Evolutionary conservation across 805 yeast genomes (phyloP).

Genomic region (Saturnispora halmiae): DNA sequence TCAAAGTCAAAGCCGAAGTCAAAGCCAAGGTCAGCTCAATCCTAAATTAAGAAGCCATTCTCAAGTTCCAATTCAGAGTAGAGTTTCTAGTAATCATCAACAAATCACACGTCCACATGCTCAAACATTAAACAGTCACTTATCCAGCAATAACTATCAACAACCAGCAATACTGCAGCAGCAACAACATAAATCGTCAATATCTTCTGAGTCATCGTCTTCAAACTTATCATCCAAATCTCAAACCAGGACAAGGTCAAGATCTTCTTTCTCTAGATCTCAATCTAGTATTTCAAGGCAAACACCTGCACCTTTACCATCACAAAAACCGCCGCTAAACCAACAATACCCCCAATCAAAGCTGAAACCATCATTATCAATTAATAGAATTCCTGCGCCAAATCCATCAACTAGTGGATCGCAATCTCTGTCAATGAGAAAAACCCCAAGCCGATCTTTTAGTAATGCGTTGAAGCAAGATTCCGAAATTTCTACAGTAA

Average conservation of each 20-base stretch:
- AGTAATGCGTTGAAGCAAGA: constrained; percentile 20
- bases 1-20: not conserved
- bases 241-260: not conserved
- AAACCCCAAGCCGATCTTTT: constrained; percentile 18
- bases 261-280: constrained; percentile 1
- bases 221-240: not conserved
- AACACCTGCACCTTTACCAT: constrained; percentile 7
- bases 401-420: constrained; percentile 7
- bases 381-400: constrained; percentile 11
- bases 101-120: not conserved
- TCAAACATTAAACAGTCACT: not conserved
- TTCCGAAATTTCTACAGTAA: constrained; percentile 20
- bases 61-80: not conserved
- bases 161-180: constrained; percentile 7
- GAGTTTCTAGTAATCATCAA: no score
- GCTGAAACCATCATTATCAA: constrained; percentile 5
- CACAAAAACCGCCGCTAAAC: constrained; percentile 9
- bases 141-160: not conserved
- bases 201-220: constrained; percentile 4
- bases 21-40: not conserved
- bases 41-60: not conserved
- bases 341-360: constrained; percentile 7
- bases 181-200: constrained; percentile 5
- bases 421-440: constrained; percentile 13
- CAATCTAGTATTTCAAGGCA: not conserved